Evolutionary conservation across 805 yeast genomes (phyloP), one percentile per base, ranked within the genome.

Genomic region (Saturnispora serradocipensis): DNA sequence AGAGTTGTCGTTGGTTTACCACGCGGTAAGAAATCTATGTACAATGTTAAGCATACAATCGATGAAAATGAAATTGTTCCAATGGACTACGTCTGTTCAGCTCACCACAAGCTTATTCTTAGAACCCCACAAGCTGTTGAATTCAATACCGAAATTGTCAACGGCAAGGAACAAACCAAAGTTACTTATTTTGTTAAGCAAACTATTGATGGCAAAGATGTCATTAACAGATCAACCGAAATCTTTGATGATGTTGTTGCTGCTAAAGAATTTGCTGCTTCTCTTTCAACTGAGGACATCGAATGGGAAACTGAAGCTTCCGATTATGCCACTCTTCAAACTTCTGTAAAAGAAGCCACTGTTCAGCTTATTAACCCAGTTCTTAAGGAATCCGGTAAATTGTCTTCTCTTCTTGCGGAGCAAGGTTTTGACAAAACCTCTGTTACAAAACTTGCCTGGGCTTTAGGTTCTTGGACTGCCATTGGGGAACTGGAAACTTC

Each of bases 21-120:
- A 48, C 66, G 76, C 56, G 79, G 77, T 56, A 55, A 52, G 20
- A 77, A 72, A 50, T 61, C 63, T 16, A 75, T 75, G 67, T 75
- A 69, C 58, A 58, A 64, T 27, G 67, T 75, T 34, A 42, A 58
- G 32, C 42, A 38, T 20, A 38, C 22, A 5, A 38, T 25, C 4
- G 42, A 38, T 38, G 48, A 52, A 36, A 58, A 43, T 32, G 52
- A 54, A 42, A 50, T 38, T 45, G 22, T n/a, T 32, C 24, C 34
- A 15, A 48, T 48, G 51, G 48, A 56, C 32, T 72, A 56, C 60
- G 57, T 60, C 43, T 69, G 74, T 62, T 67, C 68, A 48, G 70
- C 71, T 43, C 62, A 66, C 18, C 78, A 74, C 57, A 59, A 62
- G 56, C 56, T 74, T 46, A 72, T 73, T 45, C 56, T 73, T 39